Evolutionary conservation across 805 yeast genomes (phyloP), one percentile per base, ranked within the genome.

Genomic region (Kuraishia borneana): DNA sequence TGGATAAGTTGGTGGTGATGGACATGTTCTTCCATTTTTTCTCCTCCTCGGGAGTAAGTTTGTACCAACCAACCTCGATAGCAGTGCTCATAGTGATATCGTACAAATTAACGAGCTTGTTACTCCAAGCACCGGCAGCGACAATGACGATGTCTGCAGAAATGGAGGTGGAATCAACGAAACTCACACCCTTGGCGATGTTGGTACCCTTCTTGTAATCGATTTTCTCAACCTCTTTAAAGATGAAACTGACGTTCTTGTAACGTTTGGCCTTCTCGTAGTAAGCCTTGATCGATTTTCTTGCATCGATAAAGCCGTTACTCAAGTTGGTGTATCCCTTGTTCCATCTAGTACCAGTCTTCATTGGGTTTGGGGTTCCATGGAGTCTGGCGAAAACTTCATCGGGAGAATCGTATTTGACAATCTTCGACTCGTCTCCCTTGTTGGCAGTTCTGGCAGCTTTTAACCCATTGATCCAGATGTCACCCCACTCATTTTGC

Each of bases 81-180:
- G 51, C 50, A 5, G 41, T 30, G 3, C 43, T 36, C 9, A 35
- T 30, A 18, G 42, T 35, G 17, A 47, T 22, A 4, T 39, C 41
- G 23, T 47, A 39, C 12, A 47, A 26, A 26, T 47, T 37, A 14
- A 48, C 49, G 10, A 48, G 33, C 21, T 45, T 45, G 21, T 43
- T 40, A 33, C 50, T 48, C 51, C 53, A 48, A 3, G 53, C 50
- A 14, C 53, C 53, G 4, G 50, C 50, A 17, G 51, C 47, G 8
- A 47, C 44, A 26, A 48, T 36, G 6, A 47, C 48, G 23, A 47
- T 21, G 14, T 45, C 47, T 2, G 45, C 32, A 5, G 16, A 13
- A 12, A 32, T 6, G 10, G 14, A 6, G 1, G 35, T 14, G 4
- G 46, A 45, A 31, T 45, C 44, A 4, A 25, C 31, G 16, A 48